Evolutionary conservation across 768 basidiomycete species (phyloP).

Genomic region (Kwoniella heveanensis): DNA sequence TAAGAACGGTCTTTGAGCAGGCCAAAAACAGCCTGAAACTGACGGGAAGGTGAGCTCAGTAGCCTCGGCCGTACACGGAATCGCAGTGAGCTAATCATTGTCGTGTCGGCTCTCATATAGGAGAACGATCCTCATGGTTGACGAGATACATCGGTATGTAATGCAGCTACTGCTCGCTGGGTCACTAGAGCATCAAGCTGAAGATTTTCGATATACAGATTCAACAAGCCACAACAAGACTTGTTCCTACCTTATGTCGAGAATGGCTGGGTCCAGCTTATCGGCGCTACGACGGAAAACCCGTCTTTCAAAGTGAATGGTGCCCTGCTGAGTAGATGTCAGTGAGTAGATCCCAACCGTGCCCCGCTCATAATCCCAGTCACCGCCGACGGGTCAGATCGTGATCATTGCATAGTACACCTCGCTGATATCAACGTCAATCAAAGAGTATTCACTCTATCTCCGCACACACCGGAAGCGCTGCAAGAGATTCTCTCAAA

Average conservation of each 20-base stretch:
- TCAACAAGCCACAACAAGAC: constrained; percentile 61
- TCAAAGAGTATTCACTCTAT: constrained; percentile 70
- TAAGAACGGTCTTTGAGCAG: constrained; percentile 73
- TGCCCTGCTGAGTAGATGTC: constrained; percentile 73
- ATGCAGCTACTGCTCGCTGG: too few species aligned
- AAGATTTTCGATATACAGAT: constrained; percentile 16
- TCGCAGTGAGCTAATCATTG: too few species aligned
- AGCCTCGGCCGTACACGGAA: too few species aligned
- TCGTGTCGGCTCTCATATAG: constrained; percentile 53
- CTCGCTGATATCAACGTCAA: constrained; percentile 30
- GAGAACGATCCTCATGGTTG: constrained; percentile 74
- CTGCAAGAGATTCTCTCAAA: constrained; percentile 64
- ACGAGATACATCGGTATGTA: constrained; percentile 81
- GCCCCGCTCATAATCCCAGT: too few species aligned
- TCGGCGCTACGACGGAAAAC: constrained; percentile 87
- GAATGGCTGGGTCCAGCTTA: constrained; percentile 73
- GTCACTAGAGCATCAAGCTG: too few species aligned
- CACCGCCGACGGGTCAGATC: too few species aligned
- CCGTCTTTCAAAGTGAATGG: constrained; percentile 80
- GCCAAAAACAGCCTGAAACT: constrained; percentile 68
- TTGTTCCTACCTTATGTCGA: constrained; percentile 81
- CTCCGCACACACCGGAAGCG: constrained; percentile 68
- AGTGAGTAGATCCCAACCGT: too few species aligned
- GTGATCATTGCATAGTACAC: background rate
- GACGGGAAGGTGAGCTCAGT: constrained; percentile 63